Conservation (phyloP, 2,329 filamentous ascomycete species). For the Penicillium sp. region DNA sequence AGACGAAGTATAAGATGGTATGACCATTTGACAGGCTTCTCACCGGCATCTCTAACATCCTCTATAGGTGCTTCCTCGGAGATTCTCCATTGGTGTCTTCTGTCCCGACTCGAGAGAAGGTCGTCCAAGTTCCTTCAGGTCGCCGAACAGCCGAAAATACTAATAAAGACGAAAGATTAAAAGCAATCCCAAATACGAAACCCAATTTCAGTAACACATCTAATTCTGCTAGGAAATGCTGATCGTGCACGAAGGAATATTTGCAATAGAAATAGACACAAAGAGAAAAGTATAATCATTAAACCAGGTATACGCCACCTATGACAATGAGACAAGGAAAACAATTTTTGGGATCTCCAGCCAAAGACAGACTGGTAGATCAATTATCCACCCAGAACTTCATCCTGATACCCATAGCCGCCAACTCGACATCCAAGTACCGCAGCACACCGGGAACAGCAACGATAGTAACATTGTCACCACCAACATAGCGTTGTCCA, state of each 20-base stretch:
- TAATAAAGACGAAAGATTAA: too few relatives aligned
- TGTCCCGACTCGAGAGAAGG: too few relatives aligned
- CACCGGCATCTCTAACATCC: too few relatives aligned
- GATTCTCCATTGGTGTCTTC: too few relatives aligned
- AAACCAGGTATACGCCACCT: slow-evolving; percentile 25
- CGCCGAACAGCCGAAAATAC: too few relatives aligned
- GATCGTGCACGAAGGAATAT: slow-evolving; percentile 8
- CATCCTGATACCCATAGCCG: slow-evolving; percentile 93
- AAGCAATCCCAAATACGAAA: not conserved
- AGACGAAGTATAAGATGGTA: too few relatives aligned
- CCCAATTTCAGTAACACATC: not conserved
- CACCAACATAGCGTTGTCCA: slow-evolving; percentile 79
- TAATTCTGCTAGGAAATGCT: slow-evolving; percentile 1
- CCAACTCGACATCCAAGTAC: slow-evolving; percentile 91
- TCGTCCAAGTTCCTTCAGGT: too few relatives aligned
- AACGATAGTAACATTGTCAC: slow-evolving; percentile 85
- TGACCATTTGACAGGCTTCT: too few relatives aligned
- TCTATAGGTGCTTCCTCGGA: too few relatives aligned
- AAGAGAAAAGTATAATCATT: slow-evolving; percentile 16
- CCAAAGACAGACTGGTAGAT: slow-evolving; percentile 3
- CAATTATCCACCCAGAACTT: slow-evolving; percentile 74
- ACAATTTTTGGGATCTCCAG: slow-evolving; percentile 14
- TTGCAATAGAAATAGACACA: slow-evolving; percentile 7
- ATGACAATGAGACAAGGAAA: slow-evolving; percentile 24
- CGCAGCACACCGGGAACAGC: slow-evolving; percentile 90